Base-by-base conservation (phyloP, 306 rosid species). In the Quercus robur region DNA sequence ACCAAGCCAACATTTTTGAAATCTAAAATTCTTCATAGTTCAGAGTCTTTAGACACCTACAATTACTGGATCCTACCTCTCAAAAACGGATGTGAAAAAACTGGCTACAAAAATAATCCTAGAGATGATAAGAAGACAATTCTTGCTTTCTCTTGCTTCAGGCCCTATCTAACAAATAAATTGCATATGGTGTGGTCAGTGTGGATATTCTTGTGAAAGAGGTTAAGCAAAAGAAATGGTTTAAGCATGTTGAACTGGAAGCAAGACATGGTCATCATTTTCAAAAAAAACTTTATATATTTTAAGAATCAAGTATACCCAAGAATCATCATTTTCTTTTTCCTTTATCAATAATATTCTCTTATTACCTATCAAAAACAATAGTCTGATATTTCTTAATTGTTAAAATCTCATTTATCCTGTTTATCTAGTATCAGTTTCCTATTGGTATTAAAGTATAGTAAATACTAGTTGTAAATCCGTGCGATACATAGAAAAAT, bases 41-140 rank as follows among this genome's bases (percentile, higher is more conserved):
- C 74, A 31, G 33, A 4, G 33, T 31, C 33, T 31, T 31, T 5
- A 67, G 28, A 71, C 28, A 75, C 69, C 21, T 30, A 25, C 15
- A 69, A 8, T 41, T 66, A 25, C 10, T 58, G 56, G 35, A 35
- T 4, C 46, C 72, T 13, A 75, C 75, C 66, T 68, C 54, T 58
- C 26, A 44, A 49, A 41, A 31, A 71, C 0, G 18, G 35, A 61
- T 57, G 9, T 15, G 59, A 68, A 49, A 38, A 62, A 76, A 31
- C 33, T 31, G 33, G 99, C 71, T 41, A 14, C 30, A 4, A 4
- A 20, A 21, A 72, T 6, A 5, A 31, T 49, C 38, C 51, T 10
- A 0, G 2, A 67, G 6, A 25, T 26, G 35, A 62, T 25, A 25
- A 62, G 69, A 62, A 62, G 38, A 13, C n/a, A 9, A 62, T 14